These are phyloP conservation scores for Boletus subcaerulescens DNA, from an alignment of 768 basidiomycete genomes.

Conservation along the genomic window DNA sequence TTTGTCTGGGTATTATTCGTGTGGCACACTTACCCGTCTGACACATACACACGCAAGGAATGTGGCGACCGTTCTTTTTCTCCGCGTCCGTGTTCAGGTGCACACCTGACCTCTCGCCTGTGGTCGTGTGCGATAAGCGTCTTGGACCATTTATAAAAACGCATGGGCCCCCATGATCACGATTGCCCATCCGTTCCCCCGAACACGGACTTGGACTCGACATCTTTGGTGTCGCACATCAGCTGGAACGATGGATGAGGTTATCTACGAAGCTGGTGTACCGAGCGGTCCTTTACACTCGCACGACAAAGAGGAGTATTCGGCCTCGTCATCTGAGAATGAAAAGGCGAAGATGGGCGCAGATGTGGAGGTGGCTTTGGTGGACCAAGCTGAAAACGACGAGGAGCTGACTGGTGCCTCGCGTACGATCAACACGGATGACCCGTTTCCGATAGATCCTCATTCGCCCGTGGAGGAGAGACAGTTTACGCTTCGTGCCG, in stretches of 20 bases:
- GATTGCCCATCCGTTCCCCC: neutral
- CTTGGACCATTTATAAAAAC: neutral
- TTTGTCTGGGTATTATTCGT: neutral
- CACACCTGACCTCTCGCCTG: neutral
- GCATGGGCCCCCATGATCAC: neutral
- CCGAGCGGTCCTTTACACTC: neutral
- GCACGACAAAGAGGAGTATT: neutral
- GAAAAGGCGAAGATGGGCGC: neutral
- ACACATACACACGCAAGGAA: conserved; percentile 1
- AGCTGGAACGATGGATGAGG: neutral
- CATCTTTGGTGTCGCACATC: neutral
- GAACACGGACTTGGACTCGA: neutral
- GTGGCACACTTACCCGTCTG: neutral
- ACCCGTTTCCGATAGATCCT: conserved; percentile 55
- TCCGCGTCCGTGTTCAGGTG: neutral
- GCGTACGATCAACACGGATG: conserved; percentile 21
- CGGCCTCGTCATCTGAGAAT: neutral
- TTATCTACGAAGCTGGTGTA: neutral
- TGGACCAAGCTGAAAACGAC: neutral
- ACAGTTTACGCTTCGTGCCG: conserved; percentile 50
- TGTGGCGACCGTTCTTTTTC: neutral
- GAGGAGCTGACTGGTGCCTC: neutral
- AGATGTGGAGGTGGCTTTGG: conserved; percentile 1
- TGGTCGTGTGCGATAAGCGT: conserved; percentile 9
- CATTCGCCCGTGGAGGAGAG: conserved; percentile 39